These are phyloP conservation scores for Diaporthe australafricana DNA, from an alignment of 2,329 filamentous ascomycete species.

Conservation along the genomic window DNA sequence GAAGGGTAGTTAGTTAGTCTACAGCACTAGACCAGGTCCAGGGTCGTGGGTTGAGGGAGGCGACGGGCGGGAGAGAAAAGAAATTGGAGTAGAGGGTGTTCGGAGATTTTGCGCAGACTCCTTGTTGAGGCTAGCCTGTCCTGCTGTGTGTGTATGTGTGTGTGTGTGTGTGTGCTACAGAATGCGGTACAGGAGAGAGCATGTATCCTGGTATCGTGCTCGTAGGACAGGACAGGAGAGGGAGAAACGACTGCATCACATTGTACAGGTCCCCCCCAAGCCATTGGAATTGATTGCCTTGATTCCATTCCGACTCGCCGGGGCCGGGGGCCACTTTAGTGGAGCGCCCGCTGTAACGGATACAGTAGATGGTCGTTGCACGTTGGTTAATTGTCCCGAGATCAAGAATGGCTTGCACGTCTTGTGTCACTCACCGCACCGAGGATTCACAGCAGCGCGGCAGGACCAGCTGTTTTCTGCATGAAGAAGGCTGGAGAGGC, in stretches of 20 bases:
- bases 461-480: not conserved
- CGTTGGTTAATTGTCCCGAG: slow-evolving; percentile 2
- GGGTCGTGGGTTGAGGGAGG: not conserved
- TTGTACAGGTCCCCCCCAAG: not conserved
- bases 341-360: slow-evolving; percentile 23
- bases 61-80: slow-evolving; percentile 19
- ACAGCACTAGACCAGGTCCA: not conserved
- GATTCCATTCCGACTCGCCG: slow-evolving; percentile 18
- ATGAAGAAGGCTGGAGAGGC: not conserved
- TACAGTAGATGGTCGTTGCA: slow-evolving; percentile 15
- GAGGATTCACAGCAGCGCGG: not conserved
- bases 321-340: not conserved
- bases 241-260: not conserved
- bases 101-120: slow-evolving; percentile 8
- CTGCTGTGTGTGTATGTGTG: not conserved
- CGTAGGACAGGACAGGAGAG: not conserved
- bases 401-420: not conserved
- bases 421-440: not conserved
- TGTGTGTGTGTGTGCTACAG: not conserved
- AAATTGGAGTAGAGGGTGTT: slow-evolving; percentile 24
- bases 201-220: not conserved
- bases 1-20: not conserved
- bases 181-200: too few species aligned
- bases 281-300: slow-evolving; percentile 20
- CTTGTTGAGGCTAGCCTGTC: not conserved